phyloP scores from a whole-genome alignment of 768 basidiomycete genomes.

The Tulasnella sp. region DNA sequence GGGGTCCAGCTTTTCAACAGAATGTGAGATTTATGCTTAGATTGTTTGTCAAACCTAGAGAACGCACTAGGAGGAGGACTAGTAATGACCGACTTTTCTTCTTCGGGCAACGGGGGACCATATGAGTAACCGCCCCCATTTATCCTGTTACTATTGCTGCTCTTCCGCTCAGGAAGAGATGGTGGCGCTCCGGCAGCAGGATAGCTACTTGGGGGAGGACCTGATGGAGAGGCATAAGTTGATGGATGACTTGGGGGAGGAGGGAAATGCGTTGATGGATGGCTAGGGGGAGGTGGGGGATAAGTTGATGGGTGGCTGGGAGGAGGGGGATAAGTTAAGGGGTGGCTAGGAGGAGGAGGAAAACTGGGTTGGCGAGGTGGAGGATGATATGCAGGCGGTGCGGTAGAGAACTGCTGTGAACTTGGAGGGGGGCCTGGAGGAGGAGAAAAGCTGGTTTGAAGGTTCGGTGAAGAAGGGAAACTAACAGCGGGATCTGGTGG shows the following conservation, averaged over 20 bases:
- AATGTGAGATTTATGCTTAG: neutral
- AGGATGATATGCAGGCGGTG: neutral
- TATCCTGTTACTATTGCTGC: too few species aligned
- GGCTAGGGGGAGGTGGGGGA: slow-evolving; percentile 6
- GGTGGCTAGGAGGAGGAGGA: neutral
- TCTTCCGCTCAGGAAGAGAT: too few species aligned
- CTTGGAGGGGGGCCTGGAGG: too few species aligned
- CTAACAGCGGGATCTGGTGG: too few species aligned
- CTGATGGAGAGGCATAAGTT: neutral
- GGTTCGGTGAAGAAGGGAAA: too few species aligned
- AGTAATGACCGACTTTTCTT: neutral
- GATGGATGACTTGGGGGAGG: neutral
- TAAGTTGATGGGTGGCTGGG: neutral
- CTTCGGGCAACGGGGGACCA: neutral
- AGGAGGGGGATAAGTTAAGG: neutral
- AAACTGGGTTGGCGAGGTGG: neutral
- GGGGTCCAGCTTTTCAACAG: neutral
- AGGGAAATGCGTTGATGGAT: neutral
- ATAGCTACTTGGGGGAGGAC: slow-evolving; percentile 4
- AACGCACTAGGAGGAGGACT: neutral
- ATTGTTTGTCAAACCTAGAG: neutral
- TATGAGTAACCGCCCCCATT: too few species aligned
- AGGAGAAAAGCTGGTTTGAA: too few species aligned
- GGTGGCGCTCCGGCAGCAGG: too few species aligned
- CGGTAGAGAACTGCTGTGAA: too few species aligned